These are phyloP conservation scores for Daldinia concentrica DNA, from an alignment of 495 filamentous ascomycete genomes.

Conservation along the genomic window DNA sequence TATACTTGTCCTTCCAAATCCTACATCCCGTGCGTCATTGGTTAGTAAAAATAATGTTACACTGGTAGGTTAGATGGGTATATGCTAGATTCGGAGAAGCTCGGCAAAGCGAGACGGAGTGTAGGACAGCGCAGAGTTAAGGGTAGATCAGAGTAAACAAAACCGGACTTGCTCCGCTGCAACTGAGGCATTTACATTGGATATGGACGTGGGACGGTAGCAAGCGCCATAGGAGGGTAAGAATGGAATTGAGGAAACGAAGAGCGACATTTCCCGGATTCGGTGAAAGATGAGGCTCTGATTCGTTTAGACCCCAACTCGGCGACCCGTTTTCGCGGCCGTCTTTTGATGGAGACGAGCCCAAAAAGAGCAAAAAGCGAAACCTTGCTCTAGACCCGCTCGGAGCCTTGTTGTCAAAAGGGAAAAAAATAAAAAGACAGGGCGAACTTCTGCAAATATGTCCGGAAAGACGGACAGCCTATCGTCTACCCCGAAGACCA, in stretches of 20 bases:
- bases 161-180: slow-evolving; percentile 30
- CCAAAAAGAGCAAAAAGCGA: slow-evolving; percentile 24
- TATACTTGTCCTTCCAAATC: slow-evolving; percentile 98
- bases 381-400: slow-evolving; percentile 36
- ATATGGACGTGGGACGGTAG: slow-evolving; percentile 20
- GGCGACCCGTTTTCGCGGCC: slow-evolving; percentile 40
- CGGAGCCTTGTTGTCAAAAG: slow-evolving; percentile 18
- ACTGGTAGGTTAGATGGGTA: slow-evolving; percentile 16
- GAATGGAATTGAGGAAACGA: slow-evolving; percentile 4
- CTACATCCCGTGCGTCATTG: slow-evolving; percentile 56
- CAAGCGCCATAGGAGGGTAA: slow-evolving; percentile 21
- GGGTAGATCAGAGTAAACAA: slow-evolving; percentile 27
- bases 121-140: slow-evolving; percentile 30
- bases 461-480: slow-evolving; percentile 37
- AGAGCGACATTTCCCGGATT: slow-evolving; percentile 40
- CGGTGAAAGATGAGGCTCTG: slow-evolving; percentile 42
- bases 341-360: slow-evolving; percentile 25
- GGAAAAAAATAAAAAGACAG: slow-evolving; percentile 29
- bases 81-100: slow-evolving; percentile 32
- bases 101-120: slow-evolving; percentile 23
- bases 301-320: slow-evolving; percentile 38
- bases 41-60: slow-evolving; percentile 38
- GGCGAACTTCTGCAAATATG: slow-evolving; percentile 29
- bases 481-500: slow-evolving; percentile 27
- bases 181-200: slow-evolving; percentile 44